phyloP scores from a whole-genome alignment of 2,329 filamentous ascomycete species.

The Phaeosphaeriaceae sp. region DNA sequence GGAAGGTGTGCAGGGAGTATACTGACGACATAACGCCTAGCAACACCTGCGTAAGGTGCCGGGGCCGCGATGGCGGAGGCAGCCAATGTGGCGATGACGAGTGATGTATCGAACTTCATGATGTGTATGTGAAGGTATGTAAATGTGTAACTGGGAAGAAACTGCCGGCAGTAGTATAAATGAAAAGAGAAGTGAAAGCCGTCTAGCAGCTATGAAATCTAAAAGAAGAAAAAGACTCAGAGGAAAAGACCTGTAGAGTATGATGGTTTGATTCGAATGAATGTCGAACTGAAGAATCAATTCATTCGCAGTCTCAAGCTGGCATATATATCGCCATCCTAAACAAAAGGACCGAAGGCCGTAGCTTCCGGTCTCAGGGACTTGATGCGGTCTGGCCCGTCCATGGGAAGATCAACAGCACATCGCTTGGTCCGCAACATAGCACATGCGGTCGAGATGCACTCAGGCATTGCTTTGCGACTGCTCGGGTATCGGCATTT shows the following conservation, averaged over 20 bases:
- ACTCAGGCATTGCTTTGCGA: constrained; percentile 25
- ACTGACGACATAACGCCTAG: constrained; percentile 28
- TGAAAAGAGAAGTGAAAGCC: constrained; percentile 18
- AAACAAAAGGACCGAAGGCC: constrained; percentile 11
- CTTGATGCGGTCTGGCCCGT: constrained; percentile 11
- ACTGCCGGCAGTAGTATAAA: constrained; percentile 37
- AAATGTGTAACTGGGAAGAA: background rate
- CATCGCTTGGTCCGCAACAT: background rate
- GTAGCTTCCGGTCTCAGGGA: constrained; percentile 9
- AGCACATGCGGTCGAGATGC: background rate
- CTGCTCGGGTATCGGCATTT: constrained; percentile 24
- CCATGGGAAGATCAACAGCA: background rate
- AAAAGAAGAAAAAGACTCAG: constrained; percentile 15
- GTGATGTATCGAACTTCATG: constrained; percentile 39
- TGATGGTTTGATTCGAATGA: background rate
- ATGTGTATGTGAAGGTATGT: constrained; percentile 5
- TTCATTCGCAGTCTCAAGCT: background rate
- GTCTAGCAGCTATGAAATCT: constrained; percentile 34
- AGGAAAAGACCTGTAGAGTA: constrained; percentile 3
- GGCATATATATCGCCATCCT: constrained; percentile 15
- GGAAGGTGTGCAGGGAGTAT: background rate
- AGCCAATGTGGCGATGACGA: constrained; percentile 36
- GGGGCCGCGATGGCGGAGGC: constrained; percentile 36
- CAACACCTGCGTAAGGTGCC: constrained; percentile 20
- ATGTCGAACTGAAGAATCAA: background rate